phyloP scores from a whole-genome alignment of 768 basidiomycete genomes.

The Boletus speciosus region DNA sequence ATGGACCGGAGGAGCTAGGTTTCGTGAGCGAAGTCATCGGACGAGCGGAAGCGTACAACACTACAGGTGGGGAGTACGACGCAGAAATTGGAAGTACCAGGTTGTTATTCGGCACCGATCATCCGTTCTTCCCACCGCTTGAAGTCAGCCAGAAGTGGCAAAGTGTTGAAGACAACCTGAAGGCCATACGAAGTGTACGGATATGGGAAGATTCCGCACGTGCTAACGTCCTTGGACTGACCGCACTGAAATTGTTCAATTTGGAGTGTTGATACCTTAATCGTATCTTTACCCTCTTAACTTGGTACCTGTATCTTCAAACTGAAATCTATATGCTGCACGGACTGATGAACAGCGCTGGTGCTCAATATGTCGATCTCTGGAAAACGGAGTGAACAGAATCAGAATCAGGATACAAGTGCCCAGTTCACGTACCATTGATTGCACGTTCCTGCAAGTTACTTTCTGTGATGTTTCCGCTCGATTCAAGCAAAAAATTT shows the following conservation, averaged over 20 bases:
- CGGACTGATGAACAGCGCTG: slow-evolving; percentile 86
- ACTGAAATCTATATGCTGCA: slow-evolving; percentile 94
- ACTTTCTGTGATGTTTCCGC: slow-evolving; percentile 89
- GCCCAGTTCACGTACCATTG: slow-evolving; percentile 53
- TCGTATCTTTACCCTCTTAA: slow-evolving; percentile 14
- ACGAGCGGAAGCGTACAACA: slow-evolving; percentile 52
- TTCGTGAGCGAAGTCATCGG: slow-evolving; percentile 71
- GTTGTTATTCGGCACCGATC: slow-evolving; percentile 83
- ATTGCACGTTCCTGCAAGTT: slow-evolving; percentile 80
- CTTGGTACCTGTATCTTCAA: slow-evolving; percentile 84
- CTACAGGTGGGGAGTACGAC: slow-evolving; percentile 29
- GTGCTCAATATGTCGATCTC: slow-evolving; percentile 96
- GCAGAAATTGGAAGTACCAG: slow-evolving; percentile 47
- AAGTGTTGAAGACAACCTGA: slow-evolving; percentile 82
- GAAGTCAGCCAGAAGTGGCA: slow-evolving; percentile 66
- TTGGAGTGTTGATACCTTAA: slow-evolving; percentile 30
- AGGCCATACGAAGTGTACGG: slow-evolving; percentile 55
- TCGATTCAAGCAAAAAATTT: slow-evolving; percentile 89
- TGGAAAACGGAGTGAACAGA: slow-evolving; percentile 30
- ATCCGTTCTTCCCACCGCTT: slow-evolving; percentile 89
- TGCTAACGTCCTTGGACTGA: slow-evolving; percentile 63
- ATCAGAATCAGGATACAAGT: not conserved
- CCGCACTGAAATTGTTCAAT: slow-evolving; percentile 71
- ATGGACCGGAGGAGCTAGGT: slow-evolving; percentile 80
- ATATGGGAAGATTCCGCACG: slow-evolving; percentile 50